Evolutionary conservation across 208 protist genomes (phyloP), one percentile per base, ranked within the genome.

Genomic region (Leishmania guyanensis): DNA sequence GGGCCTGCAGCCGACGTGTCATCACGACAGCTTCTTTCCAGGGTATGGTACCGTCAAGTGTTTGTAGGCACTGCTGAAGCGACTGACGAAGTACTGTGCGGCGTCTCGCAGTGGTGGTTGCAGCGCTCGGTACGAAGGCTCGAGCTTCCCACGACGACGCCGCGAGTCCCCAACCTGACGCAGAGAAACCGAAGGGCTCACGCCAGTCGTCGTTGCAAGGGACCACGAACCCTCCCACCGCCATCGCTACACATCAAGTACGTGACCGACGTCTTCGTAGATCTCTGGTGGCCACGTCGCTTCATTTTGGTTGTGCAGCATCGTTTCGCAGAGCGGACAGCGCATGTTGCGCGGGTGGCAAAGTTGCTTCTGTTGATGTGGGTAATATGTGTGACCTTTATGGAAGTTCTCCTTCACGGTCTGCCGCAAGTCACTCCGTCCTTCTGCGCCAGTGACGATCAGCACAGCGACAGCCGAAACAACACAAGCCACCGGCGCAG

Each of bases 101-200:
- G 75, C 6, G 84, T 84, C 56, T 86, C 81, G 5, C 81, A 54
- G 73, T 93, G 90, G 90, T 93, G 90, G 90, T 74, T 93, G 75
- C 82, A 89, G 80, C 87, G 89, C 26, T 65, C 87, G 1, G 77
- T 93, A 17, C 69, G 12, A 16, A 29, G 46, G 36, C 33, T 65
- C 36, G 89, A 93, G 36, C 83, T 93, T 64, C 84, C 86, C 5
- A 71, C 86, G 20, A 68, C 83, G n/a, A 36, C 29, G 2, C 54
- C 10, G 3, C 39, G 2, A 17, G 36, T 39, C 22, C 1, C 16
- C 39, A 8, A 43, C 64, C 6, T 36, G 5, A 29, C 58, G 20
- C 60, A 33, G 14, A 26, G 46, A 17, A 79, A 16, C 39, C 12
- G 43, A 17, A 46, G 62, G 22, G 17, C 16, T 58, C 33, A 39